Evolutionary conservation across 2,329 filamentous ascomycete genomes (phyloP).

Genomic region (Cladophialophora psammophila): DNA sequence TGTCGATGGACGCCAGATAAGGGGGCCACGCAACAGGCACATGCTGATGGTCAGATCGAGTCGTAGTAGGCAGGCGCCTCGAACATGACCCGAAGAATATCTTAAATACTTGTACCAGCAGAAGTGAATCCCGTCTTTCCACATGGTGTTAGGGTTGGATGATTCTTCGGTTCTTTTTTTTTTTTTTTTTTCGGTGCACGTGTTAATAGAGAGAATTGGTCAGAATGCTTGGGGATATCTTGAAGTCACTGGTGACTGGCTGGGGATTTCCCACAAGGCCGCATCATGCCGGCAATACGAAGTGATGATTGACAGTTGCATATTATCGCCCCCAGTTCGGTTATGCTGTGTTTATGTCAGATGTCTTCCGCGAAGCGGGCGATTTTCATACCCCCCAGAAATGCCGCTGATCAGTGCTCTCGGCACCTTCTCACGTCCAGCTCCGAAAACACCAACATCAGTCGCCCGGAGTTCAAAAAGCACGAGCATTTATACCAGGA

Average conservation of each 20-base stretch:
- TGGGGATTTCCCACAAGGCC: neutral
- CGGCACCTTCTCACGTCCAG: slow-evolving; percentile 15
- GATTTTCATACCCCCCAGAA: neutral
- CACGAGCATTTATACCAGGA: neutral
- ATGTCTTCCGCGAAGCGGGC: slow-evolving; percentile 9
- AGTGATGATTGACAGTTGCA: slow-evolving; percentile 1
- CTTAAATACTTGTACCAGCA: neutral
- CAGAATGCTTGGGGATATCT: neutral
- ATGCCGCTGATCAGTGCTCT: slow-evolving; percentile 14
- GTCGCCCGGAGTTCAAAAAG: neutral
- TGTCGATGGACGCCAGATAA: slow-evolving; percentile 35
- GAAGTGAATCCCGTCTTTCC: neutral
- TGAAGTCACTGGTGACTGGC: neutral
- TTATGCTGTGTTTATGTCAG: slow-evolving; percentile 21
- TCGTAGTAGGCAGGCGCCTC: neutral
- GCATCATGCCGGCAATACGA: slow-evolving; percentile 16
- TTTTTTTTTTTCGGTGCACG: neutral
- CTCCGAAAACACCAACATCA: slow-evolving; percentile 5
- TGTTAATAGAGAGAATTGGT: neutral
- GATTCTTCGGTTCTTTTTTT: neutral
- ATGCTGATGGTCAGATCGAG: slow-evolving; percentile 7
- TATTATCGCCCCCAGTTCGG: slow-evolving; percentile 5
- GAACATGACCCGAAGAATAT: neutral
- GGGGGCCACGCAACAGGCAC: neutral
- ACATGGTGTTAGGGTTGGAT: neutral